Evolutionary conservation across 441 rosid species (phyloP).

Genomic region (Pelargonium myrrhifolium): DNA sequence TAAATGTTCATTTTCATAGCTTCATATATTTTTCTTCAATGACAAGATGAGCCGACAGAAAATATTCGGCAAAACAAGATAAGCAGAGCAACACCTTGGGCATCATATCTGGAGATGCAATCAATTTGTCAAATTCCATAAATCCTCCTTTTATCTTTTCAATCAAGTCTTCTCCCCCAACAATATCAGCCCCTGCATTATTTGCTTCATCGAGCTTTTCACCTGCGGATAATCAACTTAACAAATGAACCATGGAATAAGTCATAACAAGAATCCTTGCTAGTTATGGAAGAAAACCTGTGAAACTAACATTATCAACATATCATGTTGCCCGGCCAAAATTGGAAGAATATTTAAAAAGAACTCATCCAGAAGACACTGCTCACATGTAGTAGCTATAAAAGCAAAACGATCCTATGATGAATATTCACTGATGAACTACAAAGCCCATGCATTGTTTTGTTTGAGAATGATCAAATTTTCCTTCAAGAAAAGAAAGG

Average conservation of each 20-base stretch:
- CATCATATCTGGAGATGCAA: conserved; percentile 99
- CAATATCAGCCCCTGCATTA: conserved; percentile 95
- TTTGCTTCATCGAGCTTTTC: conserved; percentile 95
- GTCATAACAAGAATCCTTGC: neutral
- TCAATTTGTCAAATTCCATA: conserved; percentile 93
- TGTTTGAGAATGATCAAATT: no score
- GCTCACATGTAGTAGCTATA: no score
- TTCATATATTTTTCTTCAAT: no score
- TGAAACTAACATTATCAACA: neutral
- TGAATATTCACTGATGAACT: no score
- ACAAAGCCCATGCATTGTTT: no score
- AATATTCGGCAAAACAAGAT: neutral
- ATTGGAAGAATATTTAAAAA: no score
- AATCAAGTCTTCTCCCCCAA: conserved; percentile 91
- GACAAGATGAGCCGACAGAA: no score
- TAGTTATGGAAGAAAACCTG: neutral
- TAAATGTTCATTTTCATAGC: no score
- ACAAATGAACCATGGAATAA: conserved; percentile 2
- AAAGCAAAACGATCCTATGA: no score
- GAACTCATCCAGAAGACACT: no score
- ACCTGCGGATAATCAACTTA: conserved; percentile 41
- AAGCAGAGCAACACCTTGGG: conserved; percentile 61
- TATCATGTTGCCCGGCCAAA: no score
- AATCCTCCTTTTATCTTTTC: conserved; percentile 88
- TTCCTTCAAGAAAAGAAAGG: no score